Base-by-base conservation (phyloP, 495 filamentous ascomycete genomes). In the Podospora pseudopauciseta region DNA sequence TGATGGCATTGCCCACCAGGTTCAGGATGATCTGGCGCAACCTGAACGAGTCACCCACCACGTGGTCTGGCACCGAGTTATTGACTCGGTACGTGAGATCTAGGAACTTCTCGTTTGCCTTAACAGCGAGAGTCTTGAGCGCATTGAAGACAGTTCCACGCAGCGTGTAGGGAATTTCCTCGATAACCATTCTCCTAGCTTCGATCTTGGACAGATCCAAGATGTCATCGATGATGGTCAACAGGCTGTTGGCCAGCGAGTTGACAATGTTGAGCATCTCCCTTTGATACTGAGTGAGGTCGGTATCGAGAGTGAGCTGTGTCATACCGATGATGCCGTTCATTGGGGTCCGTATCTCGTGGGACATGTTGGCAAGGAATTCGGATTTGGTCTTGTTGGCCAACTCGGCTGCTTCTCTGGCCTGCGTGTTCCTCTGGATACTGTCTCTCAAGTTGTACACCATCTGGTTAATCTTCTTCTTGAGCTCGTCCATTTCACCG, bases 211-310 rank as follows among this genome's bases (percentile, higher is more conserved):
- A 97, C 69, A 99, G 91, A 86, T 99, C 95, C 69, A 99, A 85
- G 73, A 99, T 98, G 78, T 99, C 95, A 76, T 99, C 95, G 76
- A 99, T 98, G 72, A 99, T 98, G 20, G 96, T 99, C 75, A 99
- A 80, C 70, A 99, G 81, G 82, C 96, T 97, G 80, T 97, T 97
- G 59, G 94, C 95, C 60, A 99, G 85, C 71, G 97, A 96, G 78
- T 98, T 95, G 69, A 99, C 95, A 73, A 97, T 97, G 72, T 97
- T 98, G 79, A 99, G 80, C 95, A 98, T 98, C 80, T 99, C 95
- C 67, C 95, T 89, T 67, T 97, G 96, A 70, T 97, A 95, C 66
- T 91, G 90, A 53, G 93, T 97, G 55, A 99, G 82, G 74, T 97
- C 94, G 30, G 94, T 97, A 74, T 99, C 95, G 62, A 99, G 82